A percentile compares a stretch with the other conserved stretches of the same genome.
These are phyloP conservation scores for Eimeria brunetti DNA, from an alignment of 169 alveolate species.

Conservation along the genomic window DNA sequence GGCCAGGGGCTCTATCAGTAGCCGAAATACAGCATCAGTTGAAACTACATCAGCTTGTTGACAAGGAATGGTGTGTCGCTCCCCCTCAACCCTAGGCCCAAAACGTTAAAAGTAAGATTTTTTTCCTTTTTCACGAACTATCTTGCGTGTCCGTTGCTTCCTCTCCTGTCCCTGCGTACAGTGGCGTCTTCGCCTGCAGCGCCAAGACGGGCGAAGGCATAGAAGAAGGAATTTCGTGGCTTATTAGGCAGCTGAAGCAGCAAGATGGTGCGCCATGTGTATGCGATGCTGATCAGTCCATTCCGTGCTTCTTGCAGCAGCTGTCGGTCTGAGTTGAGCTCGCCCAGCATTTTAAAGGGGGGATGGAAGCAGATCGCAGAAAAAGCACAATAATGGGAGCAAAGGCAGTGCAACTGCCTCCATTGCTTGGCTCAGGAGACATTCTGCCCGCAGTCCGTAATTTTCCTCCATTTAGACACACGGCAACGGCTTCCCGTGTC, in stretches of 20 bases:
- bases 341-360: neutral
- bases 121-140: neutral
- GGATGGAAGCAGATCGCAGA: neutral
- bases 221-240: conserved; percentile 93
- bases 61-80: conserved; percentile 68
- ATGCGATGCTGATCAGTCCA: conserved; percentile 42
- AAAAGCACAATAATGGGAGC: neutral
- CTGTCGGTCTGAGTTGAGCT: conserved; percentile 36
- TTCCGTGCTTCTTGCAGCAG: conserved; percentile 77
- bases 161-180: conserved; percentile 27
- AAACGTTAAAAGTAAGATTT: neutral
- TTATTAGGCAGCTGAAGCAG: conserved; percentile 79
- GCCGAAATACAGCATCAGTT: conserved; percentile 75
- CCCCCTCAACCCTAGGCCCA: neutral
- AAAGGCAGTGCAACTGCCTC: neutral
- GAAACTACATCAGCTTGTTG: conserved; percentile 72
- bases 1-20: conserved; percentile 77
- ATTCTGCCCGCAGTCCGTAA: neutral
- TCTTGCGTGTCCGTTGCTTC: neutral
- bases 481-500: conserved; percentile 19
- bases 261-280: conserved; percentile 71
- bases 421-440: neutral
- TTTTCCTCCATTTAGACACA: neutral
- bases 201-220: conserved; percentile 94
- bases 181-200: conserved; percentile 94